Base-by-base conservation (phyloP, 2,329 filamentous ascomycete species). In the Fusarium pilosicola region DNA sequence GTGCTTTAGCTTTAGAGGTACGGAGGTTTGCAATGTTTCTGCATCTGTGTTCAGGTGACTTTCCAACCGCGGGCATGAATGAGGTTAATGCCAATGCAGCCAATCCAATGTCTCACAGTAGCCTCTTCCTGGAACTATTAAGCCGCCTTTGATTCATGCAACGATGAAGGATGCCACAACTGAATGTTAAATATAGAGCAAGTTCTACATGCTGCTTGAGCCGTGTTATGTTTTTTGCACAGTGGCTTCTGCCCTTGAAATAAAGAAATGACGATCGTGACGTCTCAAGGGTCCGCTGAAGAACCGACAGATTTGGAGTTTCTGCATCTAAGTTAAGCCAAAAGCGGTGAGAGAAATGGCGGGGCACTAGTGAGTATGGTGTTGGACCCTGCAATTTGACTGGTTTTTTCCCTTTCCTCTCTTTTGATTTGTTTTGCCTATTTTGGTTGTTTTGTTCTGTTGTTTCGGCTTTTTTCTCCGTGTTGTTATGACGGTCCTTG, bases 351-450 rank as follows among this genome's bases (percentile, higher is more conserved):
- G 68, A 48, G 36, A 59, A 52, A 65, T 68, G 63, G 71, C 48
- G 64, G 71, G 71, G 68, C 49, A 56, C 58, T 51, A 62, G 54
- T 41, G 44, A 34, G 65, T 59, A 49, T 74, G 68, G 63, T 65
- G 64, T 48, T 74, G 66, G 74, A 77, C 74, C 74, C 74, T 76
- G 73, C 70, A 60, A 75, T 76, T 41, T 75, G 48, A 71, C 74
- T 76, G 66, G 74, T 34, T 61, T 65, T 68, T 62, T 55, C 45
- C 32, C 14, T 34, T 34, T 20, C 4, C 20, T 10, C 26, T 55
- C 28, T 28, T 45, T 70, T 65, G 46, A 36, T 54, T 65, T 74
- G 56, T 58, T 74, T 62, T 64, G 41, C 42, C 30, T 58, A 45
- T 58, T 62, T 60, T 60, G 58, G 41, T 45, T 28, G 30, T 56